phyloP scores from a whole-genome alignment of 768 basidiomycete species.

The Lentinula aciculospora region DNA sequence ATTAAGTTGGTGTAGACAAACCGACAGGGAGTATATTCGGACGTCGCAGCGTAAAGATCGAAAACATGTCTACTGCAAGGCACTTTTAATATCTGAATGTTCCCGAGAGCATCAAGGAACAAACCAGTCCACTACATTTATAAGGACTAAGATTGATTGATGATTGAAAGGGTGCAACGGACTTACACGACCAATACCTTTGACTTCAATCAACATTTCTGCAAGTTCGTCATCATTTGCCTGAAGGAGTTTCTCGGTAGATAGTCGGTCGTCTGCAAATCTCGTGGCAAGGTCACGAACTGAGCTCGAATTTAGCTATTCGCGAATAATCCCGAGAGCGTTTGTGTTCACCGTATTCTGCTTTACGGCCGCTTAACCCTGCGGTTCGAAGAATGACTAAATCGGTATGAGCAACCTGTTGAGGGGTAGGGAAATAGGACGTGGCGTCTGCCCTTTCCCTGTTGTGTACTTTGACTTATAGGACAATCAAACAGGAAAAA shows the following conservation, averaged over 20 bases:
- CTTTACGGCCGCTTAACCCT: slow-evolving; percentile 81
- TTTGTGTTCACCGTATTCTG: slow-evolving; percentile 67
- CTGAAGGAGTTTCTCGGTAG: slow-evolving; percentile 61
- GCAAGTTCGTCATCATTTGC: slow-evolving; percentile 75
- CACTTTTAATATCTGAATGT: slow-evolving; percentile 1
- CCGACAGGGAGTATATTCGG: slow-evolving; percentile 74
- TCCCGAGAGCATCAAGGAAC: slow-evolving; percentile 7
- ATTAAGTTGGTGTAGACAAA: slow-evolving; percentile 18
- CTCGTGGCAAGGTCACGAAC: slow-evolving; percentile 75
- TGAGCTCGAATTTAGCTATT: slow-evolving; percentile 19
- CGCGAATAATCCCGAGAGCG: not conserved
- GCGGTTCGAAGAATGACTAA: slow-evolving; percentile 58
- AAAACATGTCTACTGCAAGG: slow-evolving; percentile 80
- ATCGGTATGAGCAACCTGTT: slow-evolving; percentile 59
- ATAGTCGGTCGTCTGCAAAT: slow-evolving; percentile 78
- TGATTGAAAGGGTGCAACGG: not conserved
- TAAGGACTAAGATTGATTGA: not conserved
- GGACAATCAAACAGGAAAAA: slow-evolving; percentile 8
- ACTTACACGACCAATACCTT: slow-evolving; percentile 72
- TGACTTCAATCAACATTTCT: slow-evolving; percentile 69
- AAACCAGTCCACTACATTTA: slow-evolving; percentile 55
- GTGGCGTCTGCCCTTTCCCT: slow-evolving; percentile 13
- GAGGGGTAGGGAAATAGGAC: slow-evolving; percentile 68
- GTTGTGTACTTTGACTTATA: slow-evolving; percentile 7
- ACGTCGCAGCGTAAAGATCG: slow-evolving; percentile 81